Percentiles rank a stretch among this genome's conserved stretches.
phyloP scores from a whole-genome alignment of 208 protist genomes.

The Phytomonas francai region DNA sequence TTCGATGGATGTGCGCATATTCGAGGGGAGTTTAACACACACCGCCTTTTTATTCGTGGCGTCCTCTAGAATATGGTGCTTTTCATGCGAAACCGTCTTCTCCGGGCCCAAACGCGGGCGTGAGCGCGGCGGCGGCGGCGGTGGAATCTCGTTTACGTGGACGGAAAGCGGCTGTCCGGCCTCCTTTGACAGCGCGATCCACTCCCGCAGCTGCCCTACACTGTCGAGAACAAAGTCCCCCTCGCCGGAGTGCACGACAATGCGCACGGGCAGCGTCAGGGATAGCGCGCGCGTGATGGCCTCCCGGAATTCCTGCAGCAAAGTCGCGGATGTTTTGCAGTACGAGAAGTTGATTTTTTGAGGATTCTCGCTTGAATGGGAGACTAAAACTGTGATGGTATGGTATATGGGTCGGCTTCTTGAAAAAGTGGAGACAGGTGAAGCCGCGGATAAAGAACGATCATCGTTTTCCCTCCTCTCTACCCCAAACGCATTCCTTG shows the following conservation, averaged over 20 bases:
- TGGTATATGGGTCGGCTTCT: no score
- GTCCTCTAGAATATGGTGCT: no score
- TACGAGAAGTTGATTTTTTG: slow-evolving; percentile 23
- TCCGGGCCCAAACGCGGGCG: not conserved
- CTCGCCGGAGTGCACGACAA: slow-evolving; percentile 26
- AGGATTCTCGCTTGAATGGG: no score
- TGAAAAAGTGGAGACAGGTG: no score
- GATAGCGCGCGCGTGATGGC: slow-evolving; percentile 11
- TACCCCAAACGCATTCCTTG: no score
- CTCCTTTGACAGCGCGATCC: slow-evolving; percentile 35
- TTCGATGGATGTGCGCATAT: no score
- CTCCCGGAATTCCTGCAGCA: slow-evolving; percentile 19
- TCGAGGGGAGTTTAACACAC: no score
- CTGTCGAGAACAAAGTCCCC: slow-evolving; percentile 11
- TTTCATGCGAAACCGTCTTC: no score
- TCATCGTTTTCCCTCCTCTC: no score
- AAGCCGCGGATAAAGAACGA: no score
- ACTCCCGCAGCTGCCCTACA: slow-evolving; percentile 31
- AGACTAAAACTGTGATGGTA: no score
- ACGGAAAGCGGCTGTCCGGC: slow-evolving; percentile 24
- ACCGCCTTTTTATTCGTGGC: no score
- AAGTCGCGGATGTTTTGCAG: slow-evolving; percentile 15
- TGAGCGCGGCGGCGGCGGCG: slow-evolving; percentile 9
- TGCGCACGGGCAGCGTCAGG: not conserved
- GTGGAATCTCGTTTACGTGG: slow-evolving; percentile 6